Base-by-base conservation (phyloP, 768 basidiomycete genomes). In the Sistotremastrum suecicum region DNA sequence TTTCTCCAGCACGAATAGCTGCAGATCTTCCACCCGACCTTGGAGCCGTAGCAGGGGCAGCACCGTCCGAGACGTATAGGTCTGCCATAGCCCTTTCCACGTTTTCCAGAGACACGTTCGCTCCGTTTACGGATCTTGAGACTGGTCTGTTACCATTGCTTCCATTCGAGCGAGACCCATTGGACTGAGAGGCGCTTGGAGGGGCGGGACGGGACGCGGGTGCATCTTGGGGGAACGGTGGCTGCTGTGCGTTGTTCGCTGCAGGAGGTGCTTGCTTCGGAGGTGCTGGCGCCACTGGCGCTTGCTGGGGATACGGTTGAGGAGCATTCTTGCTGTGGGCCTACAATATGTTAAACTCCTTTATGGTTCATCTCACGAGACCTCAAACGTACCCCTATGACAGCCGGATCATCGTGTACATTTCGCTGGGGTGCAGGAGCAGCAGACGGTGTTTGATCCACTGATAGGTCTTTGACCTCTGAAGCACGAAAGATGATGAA, bases 401-500 rank as follows among this genome's bases (percentile, higher is more conserved):
- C 82, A 5, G 86, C 86, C 5, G 86, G 87, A 60, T 89, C 86
- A 56, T 86, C 82, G 48, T 82, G 81, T 10, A 87, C 78, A 54
- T 73, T 84, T 42, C 77, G 69, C 35, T 69, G 50, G 20, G 58
- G 55, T 8, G 33, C 5, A 12, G 61, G 5, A 66, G 63, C 0
- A 71, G 65, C 35, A 7, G 43, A 34, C 32, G 65, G 50, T 1
- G 74, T 71, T 48, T 86, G 81, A 54, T 90, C 86, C 9, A 90
- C 84, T 30, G 82, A 71, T n/a, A 89, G 70, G 57, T 90, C 86
- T 56, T 89, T 88, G 50, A 89, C 86, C 62, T 90, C 85, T 3
- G 83, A 83, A 5, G 86, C 86, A 44, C 84, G 83, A 65, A 91
- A 91, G 51, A 91, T 84, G 63, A 91, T 89, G 62, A 86, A 89